These are phyloP conservation scores for Noccaea caerulescens DNA, from an alignment of 345 rosid genomes.

Conservation along the genomic window DNA sequence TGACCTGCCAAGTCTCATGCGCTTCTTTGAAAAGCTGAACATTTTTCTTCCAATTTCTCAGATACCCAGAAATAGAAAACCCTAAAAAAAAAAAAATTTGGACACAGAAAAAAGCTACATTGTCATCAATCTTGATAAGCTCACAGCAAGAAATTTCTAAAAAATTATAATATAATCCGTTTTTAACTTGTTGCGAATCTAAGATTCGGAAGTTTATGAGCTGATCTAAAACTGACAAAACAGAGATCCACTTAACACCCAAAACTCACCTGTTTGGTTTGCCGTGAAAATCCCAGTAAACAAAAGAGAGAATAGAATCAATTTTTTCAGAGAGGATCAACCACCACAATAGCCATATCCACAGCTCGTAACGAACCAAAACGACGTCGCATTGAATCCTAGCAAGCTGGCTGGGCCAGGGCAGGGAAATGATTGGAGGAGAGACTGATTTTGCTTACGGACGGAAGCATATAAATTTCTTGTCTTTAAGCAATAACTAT, in stretches of 20 bases:
- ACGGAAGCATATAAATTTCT: slow-evolving; percentile 18
- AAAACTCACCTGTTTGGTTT: slow-evolving; percentile 20
- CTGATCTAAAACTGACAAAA: slow-evolving; percentile 18
- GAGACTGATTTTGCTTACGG: slow-evolving; percentile 24
- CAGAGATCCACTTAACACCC: slow-evolving; percentile 29
- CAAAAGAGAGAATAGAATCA: not conserved
- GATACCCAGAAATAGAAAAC: slow-evolving; percentile 25
- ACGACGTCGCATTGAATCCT: slow-evolving; percentile 32
- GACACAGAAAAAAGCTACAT: slow-evolving; percentile 31
- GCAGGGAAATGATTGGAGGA: slow-evolving; percentile 30
- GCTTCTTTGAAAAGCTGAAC: slow-evolving; percentile 86
- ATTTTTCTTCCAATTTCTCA: slow-evolving; percentile 47
- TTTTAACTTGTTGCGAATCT: slow-evolving; percentile 4
- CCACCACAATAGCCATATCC: slow-evolving; percentile 35
- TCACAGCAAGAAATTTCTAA: slow-evolving; percentile 5
- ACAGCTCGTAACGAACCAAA: slow-evolving; percentile 18
- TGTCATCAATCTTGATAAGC: slow-evolving; percentile 32
- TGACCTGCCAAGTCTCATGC: slow-evolving; percentile 95
- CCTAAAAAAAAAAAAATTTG: slow-evolving; percentile 17
- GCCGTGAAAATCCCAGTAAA: not conserved
- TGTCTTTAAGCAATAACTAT: slow-evolving; percentile 33
- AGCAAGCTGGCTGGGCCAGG: slow-evolving; percentile 30
- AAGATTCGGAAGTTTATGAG: slow-evolving; percentile 15
- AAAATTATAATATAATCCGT: not conserved
- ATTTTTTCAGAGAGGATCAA: slow-evolving; percentile 8